These are phyloP conservation scores for Kalmusia sp. DNA, from an alignment of 2,329 filamentous ascomycete species.

Conservation along the genomic window DNA sequence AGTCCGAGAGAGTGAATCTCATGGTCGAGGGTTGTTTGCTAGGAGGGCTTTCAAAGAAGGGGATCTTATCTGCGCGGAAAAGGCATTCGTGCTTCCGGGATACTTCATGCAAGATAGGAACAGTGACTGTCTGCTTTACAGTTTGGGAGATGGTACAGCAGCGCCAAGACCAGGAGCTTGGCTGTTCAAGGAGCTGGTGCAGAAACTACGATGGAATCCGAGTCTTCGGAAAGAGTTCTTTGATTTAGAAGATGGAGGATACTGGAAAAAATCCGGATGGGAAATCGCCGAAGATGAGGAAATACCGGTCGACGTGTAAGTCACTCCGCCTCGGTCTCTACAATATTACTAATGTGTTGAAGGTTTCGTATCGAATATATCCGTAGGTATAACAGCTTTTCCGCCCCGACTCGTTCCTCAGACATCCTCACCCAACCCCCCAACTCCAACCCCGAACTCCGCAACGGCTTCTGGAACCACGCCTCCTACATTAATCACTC, in stretches of 20 bases:
- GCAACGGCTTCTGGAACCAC: constrained; percentile 50
- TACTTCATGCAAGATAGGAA: constrained; percentile 45
- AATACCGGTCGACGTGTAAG: constrained; percentile 50
- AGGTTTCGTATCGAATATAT: constrained; percentile 55
- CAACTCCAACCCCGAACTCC: constrained; percentile 20
- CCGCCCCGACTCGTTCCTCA: constrained; percentile 33
- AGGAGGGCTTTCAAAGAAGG: constrained; percentile 56
- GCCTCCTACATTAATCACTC: constrained; percentile 54
- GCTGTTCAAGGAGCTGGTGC: constrained; percentile 52
- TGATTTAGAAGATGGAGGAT: constrained; percentile 43
- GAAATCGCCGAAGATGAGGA: constrained; percentile 28
- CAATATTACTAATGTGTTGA: not conserved
- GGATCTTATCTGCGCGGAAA: constrained; percentile 63
- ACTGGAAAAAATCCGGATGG: constrained; percentile 42
- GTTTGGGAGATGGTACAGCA: constrained; percentile 32
- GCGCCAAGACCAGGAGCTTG: constrained; percentile 46
- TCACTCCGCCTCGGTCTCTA: not conserved
- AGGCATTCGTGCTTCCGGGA: constrained; percentile 54
- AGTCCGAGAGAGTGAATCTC: constrained; percentile 46
- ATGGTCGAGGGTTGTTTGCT: constrained; percentile 60
- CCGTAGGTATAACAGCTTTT: constrained; percentile 55
- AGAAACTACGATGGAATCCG: constrained; percentile 57
- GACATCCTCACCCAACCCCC: constrained; percentile 21
- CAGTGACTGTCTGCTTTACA: constrained; percentile 27
- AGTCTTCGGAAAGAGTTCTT: constrained; percentile 40